Percentiles rank a stretch among this genome's conserved stretches.
These are phyloP conservation scores for Candida koratica DNA, from an alignment of 805 yeast species.

Conservation along the genomic window DNA sequence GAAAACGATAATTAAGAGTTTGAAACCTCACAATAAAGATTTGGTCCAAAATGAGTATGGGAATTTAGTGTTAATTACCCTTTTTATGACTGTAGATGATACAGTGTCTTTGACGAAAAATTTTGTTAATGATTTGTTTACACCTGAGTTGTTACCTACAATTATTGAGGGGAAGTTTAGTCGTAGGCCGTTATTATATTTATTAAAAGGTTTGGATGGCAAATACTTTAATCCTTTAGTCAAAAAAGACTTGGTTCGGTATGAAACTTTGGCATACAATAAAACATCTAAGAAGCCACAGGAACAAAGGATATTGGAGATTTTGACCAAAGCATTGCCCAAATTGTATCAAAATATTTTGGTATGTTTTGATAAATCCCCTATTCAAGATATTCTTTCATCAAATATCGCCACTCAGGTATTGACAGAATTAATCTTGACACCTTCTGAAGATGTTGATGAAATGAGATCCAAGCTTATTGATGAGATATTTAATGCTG, in stretches of 20 bases:
- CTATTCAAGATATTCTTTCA: constrained; percentile 49
- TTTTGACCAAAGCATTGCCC: constrained; percentile 63
- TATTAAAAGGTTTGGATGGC: constrained; percentile 73
- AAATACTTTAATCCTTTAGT: constrained; percentile 73
- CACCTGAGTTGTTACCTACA: constrained; percentile 47
- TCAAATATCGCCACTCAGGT: constrained; percentile 83
- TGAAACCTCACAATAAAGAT: constrained; percentile 72
- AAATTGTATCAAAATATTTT: constrained; percentile 53
- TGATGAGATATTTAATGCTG: constrained; percentile 51
- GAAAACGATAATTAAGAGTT: constrained; percentile 65
- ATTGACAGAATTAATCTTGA: constrained; percentile 65
- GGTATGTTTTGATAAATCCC: constrained; percentile 24
- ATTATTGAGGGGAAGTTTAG: constrained; percentile 69
- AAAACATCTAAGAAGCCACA: constrained; percentile 84
- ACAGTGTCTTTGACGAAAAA: constrained; percentile 78
- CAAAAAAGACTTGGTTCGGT: constrained; percentile 55
- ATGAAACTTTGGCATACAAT: constrained; percentile 52
- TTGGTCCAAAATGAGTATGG: constrained; percentile 85
- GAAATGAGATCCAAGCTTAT: constrained; percentile 47
- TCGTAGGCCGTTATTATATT: constrained; percentile 82
- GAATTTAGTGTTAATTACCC: constrained; percentile 69
- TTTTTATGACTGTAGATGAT: constrained; percentile 88
- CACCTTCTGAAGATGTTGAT: constrained; percentile 32
- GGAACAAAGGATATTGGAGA: constrained; percentile 67
- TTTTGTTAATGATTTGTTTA: constrained; percentile 53